Percentiles rank a stretch among this genome's conserved stretches.
These are phyloP conservation scores for Geotrichum citri-aurantii DNA, from an alignment of 1,139 yeast genomes.

Conservation along the genomic window DNA sequence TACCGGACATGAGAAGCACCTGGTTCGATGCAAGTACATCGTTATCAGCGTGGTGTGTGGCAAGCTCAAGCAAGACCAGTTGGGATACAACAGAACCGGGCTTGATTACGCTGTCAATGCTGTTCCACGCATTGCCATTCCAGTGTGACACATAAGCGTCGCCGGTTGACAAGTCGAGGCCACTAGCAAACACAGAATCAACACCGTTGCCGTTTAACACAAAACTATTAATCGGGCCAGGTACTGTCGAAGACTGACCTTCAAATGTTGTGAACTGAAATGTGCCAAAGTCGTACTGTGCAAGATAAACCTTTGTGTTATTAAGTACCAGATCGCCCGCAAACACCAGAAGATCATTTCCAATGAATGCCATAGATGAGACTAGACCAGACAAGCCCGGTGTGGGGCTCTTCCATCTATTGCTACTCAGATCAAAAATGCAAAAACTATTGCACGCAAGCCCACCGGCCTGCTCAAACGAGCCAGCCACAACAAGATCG, in stretches of 20 bases:
- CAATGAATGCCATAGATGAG: constrained; percentile 49
- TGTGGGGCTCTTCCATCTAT: constrained; percentile 51
- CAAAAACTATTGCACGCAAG: constrained; percentile 61
- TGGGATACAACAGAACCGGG: constrained; percentile 30
- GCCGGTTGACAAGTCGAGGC: constrained; percentile 39
- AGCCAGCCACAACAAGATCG: constrained; percentile 69
- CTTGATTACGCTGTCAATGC: constrained; percentile 37
- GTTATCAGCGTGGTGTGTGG: constrained; percentile 33
- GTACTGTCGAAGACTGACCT: constrained; percentile 29
- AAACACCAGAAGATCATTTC: constrained; percentile 48
- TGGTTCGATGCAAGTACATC: constrained; percentile 42
- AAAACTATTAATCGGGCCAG: constrained; percentile 44
- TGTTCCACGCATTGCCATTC: constrained; percentile 33
- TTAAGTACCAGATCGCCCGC: constrained; percentile 55
- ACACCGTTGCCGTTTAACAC: constrained; percentile 48
- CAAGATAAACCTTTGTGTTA: constrained; percentile 39
- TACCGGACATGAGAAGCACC: constrained; percentile 59
- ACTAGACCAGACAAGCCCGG: constrained; percentile 49
- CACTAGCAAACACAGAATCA: constrained; percentile 54
- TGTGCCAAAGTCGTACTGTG: constrained; percentile 48
- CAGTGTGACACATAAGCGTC: constrained; percentile 9
- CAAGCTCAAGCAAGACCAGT: constrained; percentile 33
- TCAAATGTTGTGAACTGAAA: constrained; percentile 22
- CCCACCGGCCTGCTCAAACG: constrained; percentile 56
- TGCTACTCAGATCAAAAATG: constrained; percentile 52